These are phyloP conservation scores for Cicer chorassanicum DNA, from an alignment of 306 rosid species.

Conservation along the genomic window DNA sequence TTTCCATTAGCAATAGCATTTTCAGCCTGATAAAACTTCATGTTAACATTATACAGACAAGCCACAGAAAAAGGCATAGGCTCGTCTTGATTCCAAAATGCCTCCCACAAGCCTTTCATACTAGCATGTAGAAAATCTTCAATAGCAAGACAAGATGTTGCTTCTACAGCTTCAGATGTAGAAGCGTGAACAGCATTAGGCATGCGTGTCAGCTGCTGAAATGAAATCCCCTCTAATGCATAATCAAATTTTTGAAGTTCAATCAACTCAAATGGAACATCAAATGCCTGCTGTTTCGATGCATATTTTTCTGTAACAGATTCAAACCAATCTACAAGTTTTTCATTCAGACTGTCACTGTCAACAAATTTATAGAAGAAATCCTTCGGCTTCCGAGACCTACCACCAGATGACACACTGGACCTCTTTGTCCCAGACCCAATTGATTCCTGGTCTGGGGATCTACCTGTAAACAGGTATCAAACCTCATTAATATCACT, in stretches of 20 bases:
- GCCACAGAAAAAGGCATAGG: slow-evolving; percentile 92
- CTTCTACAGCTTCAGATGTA: slow-evolving; percentile 83
- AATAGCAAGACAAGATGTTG: slow-evolving; percentile 84
- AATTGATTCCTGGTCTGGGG: slow-evolving; percentile 87
- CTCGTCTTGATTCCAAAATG: slow-evolving; percentile 92
- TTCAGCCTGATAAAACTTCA: slow-evolving; percentile 92
- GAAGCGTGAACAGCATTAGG: slow-evolving; percentile 85
- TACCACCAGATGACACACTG: slow-evolving; percentile 78
- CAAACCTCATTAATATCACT: slow-evolving; percentile 36
- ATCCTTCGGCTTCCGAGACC: slow-evolving; percentile 76
- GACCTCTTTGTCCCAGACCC: slow-evolving; percentile 94
- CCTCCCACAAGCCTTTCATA: slow-evolving; percentile 93
- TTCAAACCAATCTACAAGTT: slow-evolving; percentile 86
- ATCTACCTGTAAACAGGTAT: slow-evolving; percentile 66
- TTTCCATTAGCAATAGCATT: slow-evolving; percentile 84
- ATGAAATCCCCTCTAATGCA: slow-evolving; percentile 94
- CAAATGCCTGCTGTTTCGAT: slow-evolving; percentile 62
- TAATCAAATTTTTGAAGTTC: slow-evolving; percentile 97
- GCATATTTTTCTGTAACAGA: slow-evolving; percentile 54
- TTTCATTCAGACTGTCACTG: slow-evolving; percentile 60
- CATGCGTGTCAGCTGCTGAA: slow-evolving; percentile 96
- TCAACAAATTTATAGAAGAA: slow-evolving; percentile 78
- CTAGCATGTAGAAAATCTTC: slow-evolving; percentile 97
- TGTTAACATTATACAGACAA: slow-evolving; percentile 70
- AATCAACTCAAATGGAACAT: slow-evolving; percentile 90